Evolutionary conservation across 495 filamentous ascomycete species (phyloP).

Genomic region (Penicillium tannophilum): DNA sequence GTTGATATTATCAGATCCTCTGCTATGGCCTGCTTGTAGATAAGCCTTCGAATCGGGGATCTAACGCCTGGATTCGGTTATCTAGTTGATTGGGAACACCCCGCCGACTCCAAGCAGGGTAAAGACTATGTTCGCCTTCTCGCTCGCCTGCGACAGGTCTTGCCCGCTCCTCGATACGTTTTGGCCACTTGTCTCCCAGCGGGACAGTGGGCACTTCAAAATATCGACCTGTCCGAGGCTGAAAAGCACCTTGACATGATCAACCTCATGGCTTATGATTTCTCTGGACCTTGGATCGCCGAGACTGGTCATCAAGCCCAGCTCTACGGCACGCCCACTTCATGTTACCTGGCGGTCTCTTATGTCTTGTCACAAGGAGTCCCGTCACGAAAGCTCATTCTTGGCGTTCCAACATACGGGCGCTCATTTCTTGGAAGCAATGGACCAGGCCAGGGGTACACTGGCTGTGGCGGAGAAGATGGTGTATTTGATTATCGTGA

Average conservation of each 20-base stretch:
- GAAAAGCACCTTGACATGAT: slow-evolving; percentile 72
- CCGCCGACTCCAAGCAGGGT: slow-evolving; percentile 67
- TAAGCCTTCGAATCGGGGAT: neutral
- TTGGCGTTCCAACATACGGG: slow-evolving; percentile 81
- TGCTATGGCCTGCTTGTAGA: neutral
- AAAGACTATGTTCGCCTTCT: slow-evolving; percentile 73
- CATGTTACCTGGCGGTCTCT: slow-evolving; percentile 64
- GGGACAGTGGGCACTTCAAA: slow-evolving; percentile 67
- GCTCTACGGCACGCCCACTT: slow-evolving; percentile 67
- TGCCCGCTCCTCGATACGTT: slow-evolving; percentile 74
- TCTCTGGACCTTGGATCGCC: slow-evolving; percentile 75
- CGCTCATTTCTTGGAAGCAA: slow-evolving; percentile 73
- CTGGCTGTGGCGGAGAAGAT: slow-evolving; percentile 70
- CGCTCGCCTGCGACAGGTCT: slow-evolving; percentile 63
- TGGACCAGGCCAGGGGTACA: slow-evolving; percentile 64
- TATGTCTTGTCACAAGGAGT: slow-evolving; percentile 70
- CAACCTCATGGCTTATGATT: slow-evolving; percentile 88
- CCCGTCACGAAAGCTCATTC: slow-evolving; percentile 70
- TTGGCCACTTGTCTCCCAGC: slow-evolving; percentile 85
- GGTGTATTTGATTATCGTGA: slow-evolving; percentile 82
- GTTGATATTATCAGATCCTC: slow-evolving; percentile 1
- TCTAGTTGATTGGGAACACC: slow-evolving; percentile 91
- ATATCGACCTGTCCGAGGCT: slow-evolving; percentile 72
- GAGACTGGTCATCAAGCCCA: slow-evolving; percentile 78
- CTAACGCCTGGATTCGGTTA: slow-evolving; percentile 3